Conservation (phyloP, 2,329 filamentous ascomycete genomes). For the Camptophora hylomeconis region DNA sequence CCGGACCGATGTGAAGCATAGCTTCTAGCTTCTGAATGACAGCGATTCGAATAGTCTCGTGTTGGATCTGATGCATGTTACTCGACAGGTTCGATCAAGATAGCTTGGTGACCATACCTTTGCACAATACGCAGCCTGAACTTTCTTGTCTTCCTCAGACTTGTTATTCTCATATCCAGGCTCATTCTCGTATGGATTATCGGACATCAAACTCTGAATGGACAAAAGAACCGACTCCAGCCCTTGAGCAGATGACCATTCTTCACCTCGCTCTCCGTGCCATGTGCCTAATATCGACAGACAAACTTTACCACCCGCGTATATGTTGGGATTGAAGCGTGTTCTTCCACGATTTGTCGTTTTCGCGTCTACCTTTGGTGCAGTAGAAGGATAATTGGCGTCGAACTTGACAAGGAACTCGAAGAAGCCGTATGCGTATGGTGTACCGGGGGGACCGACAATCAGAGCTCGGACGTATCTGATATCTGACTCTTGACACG, state of each 20-base stretch:
- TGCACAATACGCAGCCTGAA: conserved; percentile 60
- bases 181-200: conserved; percentile 91
- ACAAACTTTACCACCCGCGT: conserved; percentile 81
- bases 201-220: conserved; percentile 90
- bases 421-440: conserved; percentile 96
- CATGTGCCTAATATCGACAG: conserved; percentile 93
- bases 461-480: conserved; percentile 78
- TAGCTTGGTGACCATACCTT: conserved; percentile 46
- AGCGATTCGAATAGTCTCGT: conserved; percentile 77
- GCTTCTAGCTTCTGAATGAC: conserved; percentile 76
- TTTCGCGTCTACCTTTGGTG: conserved; percentile 49
- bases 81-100: conserved; percentile 1
- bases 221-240: conserved; percentile 88
- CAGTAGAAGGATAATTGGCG: conserved; percentile 61
- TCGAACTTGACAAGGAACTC: conserved; percentile 47
- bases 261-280: conserved; percentile 72
- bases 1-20: conserved; percentile 52
- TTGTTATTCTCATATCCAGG: conserved; percentile 77
- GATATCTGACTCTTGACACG: conserved; percentile 77
- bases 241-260: conserved; percentile 94
- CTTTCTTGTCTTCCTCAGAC: conserved; percentile 53
- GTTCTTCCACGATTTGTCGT: conserved; percentile 84
- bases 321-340: conserved; percentile 96
- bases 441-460: conserved; percentile 83
- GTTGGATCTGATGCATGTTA: conserved; percentile 77